Base-by-base conservation (phyloP, 208 protist species). In the Blechomonas ayalai region DNA sequence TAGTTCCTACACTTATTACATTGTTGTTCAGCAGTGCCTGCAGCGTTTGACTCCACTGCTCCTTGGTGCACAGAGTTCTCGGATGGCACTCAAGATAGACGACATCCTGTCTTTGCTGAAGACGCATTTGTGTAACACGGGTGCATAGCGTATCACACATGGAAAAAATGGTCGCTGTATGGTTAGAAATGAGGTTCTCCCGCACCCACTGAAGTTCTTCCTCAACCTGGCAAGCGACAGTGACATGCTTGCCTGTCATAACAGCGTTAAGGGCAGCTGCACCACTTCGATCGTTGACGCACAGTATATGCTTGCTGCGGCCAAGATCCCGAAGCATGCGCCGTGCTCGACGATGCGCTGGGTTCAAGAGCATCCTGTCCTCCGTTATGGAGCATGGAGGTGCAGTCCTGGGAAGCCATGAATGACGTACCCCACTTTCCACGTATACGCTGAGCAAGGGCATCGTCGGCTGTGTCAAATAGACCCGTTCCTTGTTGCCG, bases 231-330 rank as follows among this genome's bases (percentile, higher is more conserved):
- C 83, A 66, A 5, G 71, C 64, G 9, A 88, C 59, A 1, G 73
- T 64, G n/a, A 94, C 82, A 41, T 69, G 52, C 44, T 77, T 80
- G 6, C 79, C 85, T 4, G 75, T 77, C 65, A 90, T 82, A 13
- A 84, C 54, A 8, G 81, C 85, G 43, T 84, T 82, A 29, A 94
- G 57, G 20, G 85, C 29, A 6, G 76, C 75, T 8, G 67, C 46
- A 3, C 70, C 85, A 40, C 75, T 64, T 24, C 79, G 75, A 44
- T 94, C 85, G 53, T 87, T 72, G 10, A 94, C 45, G 24, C 75
- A 85, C 19, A 90, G 55, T 18, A 90, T 78, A 10, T 72, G 72
- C 43, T 82, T 89, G 18, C 77, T 71, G 13, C 51, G 41, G 22
- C 61, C 60, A 0, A 89, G 31, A 27, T 89, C 82, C 9, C 85